phyloP scores from a whole-genome alignment of 208 protist genomes.

The Acanthamoeba castellanii region DNA sequence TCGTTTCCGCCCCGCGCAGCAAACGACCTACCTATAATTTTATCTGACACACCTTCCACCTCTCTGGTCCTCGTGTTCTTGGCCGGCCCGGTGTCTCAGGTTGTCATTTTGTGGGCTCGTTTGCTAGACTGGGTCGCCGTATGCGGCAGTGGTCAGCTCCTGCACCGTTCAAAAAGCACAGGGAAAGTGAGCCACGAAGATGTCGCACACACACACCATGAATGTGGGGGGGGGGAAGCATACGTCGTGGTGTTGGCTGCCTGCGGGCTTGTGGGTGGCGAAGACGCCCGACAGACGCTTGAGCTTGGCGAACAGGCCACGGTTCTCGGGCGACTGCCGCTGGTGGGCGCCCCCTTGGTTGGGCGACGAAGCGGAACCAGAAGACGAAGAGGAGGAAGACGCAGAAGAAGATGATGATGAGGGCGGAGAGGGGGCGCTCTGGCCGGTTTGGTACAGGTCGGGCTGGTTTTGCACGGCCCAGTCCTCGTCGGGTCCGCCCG shows the following conservation, averaged over 20 bases:
- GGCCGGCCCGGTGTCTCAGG: too few species aligned
- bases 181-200: neutral
- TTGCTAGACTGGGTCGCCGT: too few species aligned
- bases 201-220: neutral
- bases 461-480: neutral
- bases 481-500: constrained; percentile 23
- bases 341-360: neutral
- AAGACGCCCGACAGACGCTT: constrained; percentile 20
- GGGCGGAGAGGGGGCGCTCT: neutral
- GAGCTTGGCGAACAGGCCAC: neutral
- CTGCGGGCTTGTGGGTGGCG: neutral
- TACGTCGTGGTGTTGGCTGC: neutral
- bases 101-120: too few species aligned
- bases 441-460: neutral
- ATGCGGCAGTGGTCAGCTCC: neutral
- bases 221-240: neutral
- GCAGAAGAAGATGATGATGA: neutral
- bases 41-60: too few species aligned
- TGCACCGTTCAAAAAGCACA: neutral
- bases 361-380: too few species aligned
- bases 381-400: neutral
- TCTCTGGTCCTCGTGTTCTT: too few species aligned
- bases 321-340: neutral
- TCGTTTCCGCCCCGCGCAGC: too few species aligned
- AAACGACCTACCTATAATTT: too few species aligned